These are phyloP conservation scores for Coemansia pectinata DNA, from an alignment of 192 early-diverging fungal species.

Conservation along the genomic window DNA sequence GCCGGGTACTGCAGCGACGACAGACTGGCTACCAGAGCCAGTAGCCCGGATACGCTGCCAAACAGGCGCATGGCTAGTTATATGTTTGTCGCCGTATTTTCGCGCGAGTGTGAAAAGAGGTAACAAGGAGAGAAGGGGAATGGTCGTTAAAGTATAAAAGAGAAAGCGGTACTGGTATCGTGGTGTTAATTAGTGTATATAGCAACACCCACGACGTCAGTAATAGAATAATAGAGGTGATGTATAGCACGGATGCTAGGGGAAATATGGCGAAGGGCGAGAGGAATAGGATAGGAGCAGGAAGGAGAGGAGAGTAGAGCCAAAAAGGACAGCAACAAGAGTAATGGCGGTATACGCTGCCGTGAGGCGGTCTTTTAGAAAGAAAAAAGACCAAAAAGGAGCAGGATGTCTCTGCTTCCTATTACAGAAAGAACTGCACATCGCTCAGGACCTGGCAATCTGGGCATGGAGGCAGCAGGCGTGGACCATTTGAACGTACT, in stretches of 20 bases:
- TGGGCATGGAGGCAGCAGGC: background rate
- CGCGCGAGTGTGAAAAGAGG: background rate
- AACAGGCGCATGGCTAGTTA: background rate
- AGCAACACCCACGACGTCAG: background rate
- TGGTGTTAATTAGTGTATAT: background rate
- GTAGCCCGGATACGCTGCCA: background rate
- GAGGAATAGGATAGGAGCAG: background rate
- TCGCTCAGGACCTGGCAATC: background rate
- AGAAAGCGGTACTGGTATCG: background rate
- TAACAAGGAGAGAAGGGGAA: background rate
- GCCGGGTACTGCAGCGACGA: background rate
- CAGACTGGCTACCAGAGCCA: constrained; percentile 1
- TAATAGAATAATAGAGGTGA: background rate
- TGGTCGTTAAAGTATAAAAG: background rate
- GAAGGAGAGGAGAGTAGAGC: background rate
- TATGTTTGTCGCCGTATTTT: background rate
- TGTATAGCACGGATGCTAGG: background rate
- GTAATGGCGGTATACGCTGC: background rate
- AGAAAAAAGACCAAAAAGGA: background rate
- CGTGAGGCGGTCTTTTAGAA: background rate
- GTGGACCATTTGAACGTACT: background rate
- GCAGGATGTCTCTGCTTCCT: background rate
- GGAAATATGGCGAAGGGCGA: background rate
- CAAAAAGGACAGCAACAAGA: background rate
- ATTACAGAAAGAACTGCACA: constrained; percentile 4